These are phyloP conservation scores for Chimonanthus salicifolius DNA, from an alignment of 164 flowering plant species.

Conservation along the genomic window DNA sequence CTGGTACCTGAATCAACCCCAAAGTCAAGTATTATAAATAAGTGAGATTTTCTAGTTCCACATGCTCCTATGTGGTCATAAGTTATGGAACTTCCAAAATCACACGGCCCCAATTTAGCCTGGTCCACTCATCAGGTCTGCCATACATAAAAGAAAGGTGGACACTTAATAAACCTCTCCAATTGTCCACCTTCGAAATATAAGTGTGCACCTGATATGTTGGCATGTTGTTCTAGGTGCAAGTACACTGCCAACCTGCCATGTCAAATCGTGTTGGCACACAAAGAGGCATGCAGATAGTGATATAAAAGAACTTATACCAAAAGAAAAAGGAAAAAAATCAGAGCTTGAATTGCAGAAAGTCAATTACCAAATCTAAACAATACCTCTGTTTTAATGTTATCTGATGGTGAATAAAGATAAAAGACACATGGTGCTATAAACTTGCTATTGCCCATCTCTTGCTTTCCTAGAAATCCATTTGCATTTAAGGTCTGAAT, in stretches of 20 bases:
- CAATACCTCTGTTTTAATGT: slow-evolving; percentile 29
- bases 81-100: too few relatives aligned
- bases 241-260: too few relatives aligned
- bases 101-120: background rate
- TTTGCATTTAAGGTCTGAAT: slow-evolving; percentile 36
- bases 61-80: background rate
- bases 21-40: background rate
- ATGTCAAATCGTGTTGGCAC: too few relatives aligned
- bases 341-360: background rate
- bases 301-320: too few relatives aligned
- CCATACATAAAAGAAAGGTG: background rate
- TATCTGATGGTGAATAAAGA: slow-evolving; percentile 26
- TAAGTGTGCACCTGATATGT: too few relatives aligned
- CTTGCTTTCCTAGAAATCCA: slow-evolving; percentile 54
- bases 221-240: too few relatives aligned
- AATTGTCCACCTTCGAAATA: background rate
- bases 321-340: too few relatives aligned
- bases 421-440: slow-evolving; percentile 62
- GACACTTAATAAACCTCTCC: background rate
- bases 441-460: slow-evolving; percentile 37
- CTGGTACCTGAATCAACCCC: slow-evolving; percentile 25
- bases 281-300: too few relatives aligned
- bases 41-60: background rate
- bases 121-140: background rate
- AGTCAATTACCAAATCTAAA: background rate